phyloP scores from a whole-genome alignment of 345 rosid species.

The Linum usitatissimum region DNA sequence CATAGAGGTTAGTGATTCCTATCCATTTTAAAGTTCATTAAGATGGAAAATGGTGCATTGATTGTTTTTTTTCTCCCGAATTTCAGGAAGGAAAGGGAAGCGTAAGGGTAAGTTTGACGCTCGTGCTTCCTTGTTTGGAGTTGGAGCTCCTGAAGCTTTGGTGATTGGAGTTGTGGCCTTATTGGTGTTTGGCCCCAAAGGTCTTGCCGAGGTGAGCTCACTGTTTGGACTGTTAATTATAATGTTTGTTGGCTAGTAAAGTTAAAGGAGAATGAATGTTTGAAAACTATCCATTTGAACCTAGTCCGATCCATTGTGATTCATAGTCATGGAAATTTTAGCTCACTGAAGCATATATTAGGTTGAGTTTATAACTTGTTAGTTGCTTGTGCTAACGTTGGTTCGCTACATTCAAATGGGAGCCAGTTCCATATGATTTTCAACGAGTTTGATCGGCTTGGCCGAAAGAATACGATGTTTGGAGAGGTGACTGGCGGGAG shows the following conservation, averaged over 20 bases:
- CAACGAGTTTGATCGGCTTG: no score
- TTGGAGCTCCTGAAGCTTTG: constrained; percentile 98
- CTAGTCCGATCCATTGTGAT: no score
- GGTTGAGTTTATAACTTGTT: no score
- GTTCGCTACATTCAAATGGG: no score
- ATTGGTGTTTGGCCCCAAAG: constrained; percentile 98
- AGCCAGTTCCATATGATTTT: no score
- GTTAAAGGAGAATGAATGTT: no score
- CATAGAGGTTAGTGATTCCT: constrained; percentile 29
- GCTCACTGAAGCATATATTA: no score
- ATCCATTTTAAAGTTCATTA: neutral
- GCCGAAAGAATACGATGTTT: no score
- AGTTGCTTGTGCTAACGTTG: no score
- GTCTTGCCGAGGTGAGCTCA: constrained; percentile 80
- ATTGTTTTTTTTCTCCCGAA: neutral
- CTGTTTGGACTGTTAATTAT: neutral
- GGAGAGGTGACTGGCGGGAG: no score
- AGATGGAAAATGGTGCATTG: neutral
- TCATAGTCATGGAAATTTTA: no score
- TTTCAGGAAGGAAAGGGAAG: constrained; percentile 47
- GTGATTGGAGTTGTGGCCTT: constrained; percentile 97
- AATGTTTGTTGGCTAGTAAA: neutral
- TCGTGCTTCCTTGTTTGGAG: constrained; percentile 81
- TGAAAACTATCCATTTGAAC: no score
- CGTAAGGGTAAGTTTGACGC: constrained; percentile 29